Conservation (phyloP, 2,329 filamentous ascomycete species). For the Neospermospora avenae region DNA sequence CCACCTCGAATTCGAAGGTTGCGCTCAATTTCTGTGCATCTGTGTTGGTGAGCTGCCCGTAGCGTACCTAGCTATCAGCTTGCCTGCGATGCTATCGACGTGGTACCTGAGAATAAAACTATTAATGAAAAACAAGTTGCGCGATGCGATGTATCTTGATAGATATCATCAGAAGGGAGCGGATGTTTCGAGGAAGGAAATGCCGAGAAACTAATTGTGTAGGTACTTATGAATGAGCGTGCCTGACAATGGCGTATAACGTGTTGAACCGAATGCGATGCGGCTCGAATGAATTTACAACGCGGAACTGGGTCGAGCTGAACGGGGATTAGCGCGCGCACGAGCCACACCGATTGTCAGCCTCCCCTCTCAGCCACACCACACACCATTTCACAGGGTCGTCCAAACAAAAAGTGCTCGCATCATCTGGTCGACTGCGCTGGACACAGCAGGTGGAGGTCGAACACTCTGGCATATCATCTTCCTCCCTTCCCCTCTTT, state of each 20-base stretch:
- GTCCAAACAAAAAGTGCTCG: no score
- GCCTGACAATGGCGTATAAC: background rate
- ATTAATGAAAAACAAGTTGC: conserved; percentile 7
- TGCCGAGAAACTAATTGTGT: background rate
- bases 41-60: conserved; percentile 17
- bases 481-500: no score
- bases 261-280: background rate
- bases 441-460: no score
- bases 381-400: background rate
- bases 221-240: background rate
- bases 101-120: background rate
- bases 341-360: no score
- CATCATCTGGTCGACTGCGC: no score
- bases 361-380: no score
- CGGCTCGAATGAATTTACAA: conserved; percentile 4
- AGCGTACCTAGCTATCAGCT: conserved; percentile 9
- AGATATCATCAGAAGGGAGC: conserved; percentile 1
- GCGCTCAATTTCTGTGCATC: conserved; percentile 29
- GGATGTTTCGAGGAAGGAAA: background rate
- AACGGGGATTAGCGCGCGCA: background rate
- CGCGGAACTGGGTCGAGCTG: background rate
- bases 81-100: conserved; percentile 7
- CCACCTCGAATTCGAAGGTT: conserved; percentile 19
- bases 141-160: conserved; percentile 10
- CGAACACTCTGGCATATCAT: no score